Evolutionary conservation across 2,329 filamentous ascomycete genomes (phyloP), one percentile per base, ranked within the genome.

Genomic region (Epichloe festucae): DNA sequence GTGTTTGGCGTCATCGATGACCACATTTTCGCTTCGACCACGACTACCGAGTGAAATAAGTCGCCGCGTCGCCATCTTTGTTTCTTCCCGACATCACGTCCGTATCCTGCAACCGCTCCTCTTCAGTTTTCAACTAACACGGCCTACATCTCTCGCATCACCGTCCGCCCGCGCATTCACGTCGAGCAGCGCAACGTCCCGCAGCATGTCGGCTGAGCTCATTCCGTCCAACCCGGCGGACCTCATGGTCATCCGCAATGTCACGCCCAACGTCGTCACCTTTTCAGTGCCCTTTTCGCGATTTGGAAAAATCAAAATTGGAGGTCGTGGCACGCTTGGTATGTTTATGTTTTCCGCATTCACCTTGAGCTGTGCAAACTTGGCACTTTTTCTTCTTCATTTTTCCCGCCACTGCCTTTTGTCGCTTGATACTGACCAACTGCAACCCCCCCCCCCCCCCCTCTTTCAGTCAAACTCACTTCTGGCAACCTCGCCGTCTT

Each of bases 211-310:
- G 51, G 72, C 74, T 7, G 77, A 81, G 61, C 77, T 88, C 51
- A 76, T 87, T 52, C 84, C 85, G 4, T 61, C 70, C 15, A 83
- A 91, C 60, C 89, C 90, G 12, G 78, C 82, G 17, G 81, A 87
- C 62, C 83, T 93, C 56, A 94, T 95, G 85, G 88, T 95, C 55
- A 91, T 95, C 62, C 87, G 91, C 56, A 78, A 89, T 60, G 71
- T 97, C 59, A 87, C 86, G 2, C 85, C 87, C 14, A 83, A 85
- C 58, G 77, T 95, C 56, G 81, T 80, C 42, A 94, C 85, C 12
- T 76, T 89, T 60, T 90, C 86, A 10, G 77, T 89, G 2, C 93
- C 93, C 7, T 98, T 98, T 69, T 69, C 79, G 49, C 86, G 93
- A 46, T 87, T 87, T 62, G 89, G 89, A 48, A 74, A 72, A 48